phyloP scores from a whole-genome alignment of 108 stramenopile genomes.

The Aurantiochytrium sp. region DNA sequence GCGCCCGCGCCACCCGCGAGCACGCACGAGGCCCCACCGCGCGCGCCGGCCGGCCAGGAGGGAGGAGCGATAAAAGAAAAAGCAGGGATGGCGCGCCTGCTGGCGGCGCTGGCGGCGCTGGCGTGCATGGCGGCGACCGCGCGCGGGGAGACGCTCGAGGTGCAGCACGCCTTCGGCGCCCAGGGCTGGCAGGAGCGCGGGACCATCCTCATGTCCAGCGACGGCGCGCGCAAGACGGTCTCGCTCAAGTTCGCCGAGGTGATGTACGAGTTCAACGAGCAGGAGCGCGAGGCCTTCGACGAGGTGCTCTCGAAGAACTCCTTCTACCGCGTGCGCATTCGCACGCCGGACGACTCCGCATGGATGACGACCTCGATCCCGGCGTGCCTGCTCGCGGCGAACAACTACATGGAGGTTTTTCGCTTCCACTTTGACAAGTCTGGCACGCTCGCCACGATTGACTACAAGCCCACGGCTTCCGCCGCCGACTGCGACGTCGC shows the following conservation, averaged over 20 bases:
- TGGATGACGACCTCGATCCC: slow-evolving; percentile 23
- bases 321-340: slow-evolving; percentile 10
- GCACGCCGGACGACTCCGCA: neutral
- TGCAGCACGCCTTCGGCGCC: neutral
- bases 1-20: no score
- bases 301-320: neutral
- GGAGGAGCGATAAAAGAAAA: no score
- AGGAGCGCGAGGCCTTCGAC: neutral
- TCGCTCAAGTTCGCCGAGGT: neutral
- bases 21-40: no score
- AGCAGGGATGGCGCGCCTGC: no score
- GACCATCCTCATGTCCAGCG: neutral
- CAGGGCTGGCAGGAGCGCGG: neutral
- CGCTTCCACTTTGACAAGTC: slow-evolving; percentile 26
- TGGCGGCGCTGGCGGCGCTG: no score
- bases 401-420: neutral
- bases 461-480: neutral
- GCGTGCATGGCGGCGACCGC: neutral
- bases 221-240: neutral
- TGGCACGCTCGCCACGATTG: neutral
- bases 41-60: no score
- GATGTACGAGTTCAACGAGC: neutral
- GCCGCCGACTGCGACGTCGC: neutral
- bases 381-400: neutral
- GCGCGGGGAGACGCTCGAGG: neutral